Percentiles rank a stretch among this genome's conserved stretches.
Conservation (phyloP, 352 stramenopile genomes). For the Pythium dissimile region DNA sequence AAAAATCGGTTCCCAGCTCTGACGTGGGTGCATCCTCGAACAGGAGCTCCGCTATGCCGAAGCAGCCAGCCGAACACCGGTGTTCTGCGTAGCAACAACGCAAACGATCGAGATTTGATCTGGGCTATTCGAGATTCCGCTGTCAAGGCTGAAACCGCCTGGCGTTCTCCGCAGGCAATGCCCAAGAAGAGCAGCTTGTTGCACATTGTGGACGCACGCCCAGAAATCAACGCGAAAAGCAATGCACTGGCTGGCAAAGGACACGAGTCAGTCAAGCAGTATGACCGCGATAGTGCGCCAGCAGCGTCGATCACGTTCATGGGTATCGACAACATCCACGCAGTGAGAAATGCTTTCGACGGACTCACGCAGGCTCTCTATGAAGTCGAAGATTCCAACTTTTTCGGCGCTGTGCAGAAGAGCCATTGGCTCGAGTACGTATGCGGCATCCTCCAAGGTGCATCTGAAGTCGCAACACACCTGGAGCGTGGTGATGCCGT, state of each 20-base stretch:
- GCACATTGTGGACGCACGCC: constrained; percentile 89
- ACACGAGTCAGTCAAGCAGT: constrained; percentile 86
- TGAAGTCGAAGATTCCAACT: constrained; percentile 83
- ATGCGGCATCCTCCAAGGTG: constrained; percentile 70
- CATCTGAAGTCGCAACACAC: constrained; percentile 68
- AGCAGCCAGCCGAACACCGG: constrained; percentile 95
- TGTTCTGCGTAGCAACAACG: constrained; percentile 89
- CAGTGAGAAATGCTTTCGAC: constrained; percentile 71
- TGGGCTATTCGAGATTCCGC: constrained; percentile 82
- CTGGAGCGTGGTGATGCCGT: constrained; percentile 74
- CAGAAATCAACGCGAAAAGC: constrained; percentile 88
- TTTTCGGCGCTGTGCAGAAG: constrained; percentile 82
- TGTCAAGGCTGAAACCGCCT: constrained; percentile 42
- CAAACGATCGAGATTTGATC: constrained; percentile 89
- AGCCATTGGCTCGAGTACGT: constrained; percentile 84
- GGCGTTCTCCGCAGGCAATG: constrained; percentile 17
- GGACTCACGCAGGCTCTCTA: constrained; percentile 70
- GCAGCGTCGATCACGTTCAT: constrained; percentile 84
- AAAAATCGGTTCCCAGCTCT: constrained; percentile 80
- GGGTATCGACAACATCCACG: constrained; percentile 88
- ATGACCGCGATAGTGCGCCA: constrained; percentile 66
- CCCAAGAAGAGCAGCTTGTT: constrained; percentile 75
- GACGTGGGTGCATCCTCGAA: constrained; percentile 88
- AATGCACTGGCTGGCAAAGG: constrained; percentile 90
- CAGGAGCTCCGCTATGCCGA: constrained; percentile 91